phyloP scores from a whole-genome alignment of 2,329 filamentous ascomycete genomes.

The Grosmannia serpens region DNA sequence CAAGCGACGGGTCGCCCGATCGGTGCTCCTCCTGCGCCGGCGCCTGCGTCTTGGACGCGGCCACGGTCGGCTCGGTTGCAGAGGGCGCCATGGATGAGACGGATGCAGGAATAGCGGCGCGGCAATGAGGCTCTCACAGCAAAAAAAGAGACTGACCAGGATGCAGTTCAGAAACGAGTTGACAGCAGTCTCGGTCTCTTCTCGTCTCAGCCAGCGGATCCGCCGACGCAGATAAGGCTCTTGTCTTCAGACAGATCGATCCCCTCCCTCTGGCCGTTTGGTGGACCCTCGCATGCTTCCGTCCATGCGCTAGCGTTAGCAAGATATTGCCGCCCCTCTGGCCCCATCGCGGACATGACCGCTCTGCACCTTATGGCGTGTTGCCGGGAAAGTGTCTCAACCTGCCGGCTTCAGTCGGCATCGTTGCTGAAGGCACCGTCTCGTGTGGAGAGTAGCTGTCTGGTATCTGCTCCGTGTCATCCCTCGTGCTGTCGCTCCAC shows the following conservation, averaged over 20 bases:
- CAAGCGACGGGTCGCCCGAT: constrained; percentile 12
- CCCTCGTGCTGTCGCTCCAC: background rate
- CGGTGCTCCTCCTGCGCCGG: background rate
- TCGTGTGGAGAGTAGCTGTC: background rate
- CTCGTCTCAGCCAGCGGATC: background rate
- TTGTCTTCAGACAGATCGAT: background rate
- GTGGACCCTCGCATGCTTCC: background rate
- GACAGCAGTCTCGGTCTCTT: background rate
- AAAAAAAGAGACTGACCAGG: background rate
- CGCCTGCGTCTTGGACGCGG: constrained; percentile 17
- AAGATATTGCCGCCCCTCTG: background rate
- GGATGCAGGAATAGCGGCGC: no score
- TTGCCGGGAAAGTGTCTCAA: background rate
- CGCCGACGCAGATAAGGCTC: background rate
- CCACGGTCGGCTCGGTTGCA: background rate
- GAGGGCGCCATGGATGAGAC: constrained; percentile 8
- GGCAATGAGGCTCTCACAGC: background rate
- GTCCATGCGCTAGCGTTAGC: background rate
- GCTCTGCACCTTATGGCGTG: background rate
- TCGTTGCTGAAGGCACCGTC: no score
- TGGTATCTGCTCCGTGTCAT: background rate
- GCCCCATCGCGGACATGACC: background rate
- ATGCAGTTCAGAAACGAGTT: background rate
- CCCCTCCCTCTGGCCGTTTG: background rate
- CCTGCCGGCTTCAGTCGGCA: background rate